Evolutionary conservation across 2,329 filamentous ascomycete genomes (phyloP).

Genomic region (Teratosphaeria gauchensis): DNA sequence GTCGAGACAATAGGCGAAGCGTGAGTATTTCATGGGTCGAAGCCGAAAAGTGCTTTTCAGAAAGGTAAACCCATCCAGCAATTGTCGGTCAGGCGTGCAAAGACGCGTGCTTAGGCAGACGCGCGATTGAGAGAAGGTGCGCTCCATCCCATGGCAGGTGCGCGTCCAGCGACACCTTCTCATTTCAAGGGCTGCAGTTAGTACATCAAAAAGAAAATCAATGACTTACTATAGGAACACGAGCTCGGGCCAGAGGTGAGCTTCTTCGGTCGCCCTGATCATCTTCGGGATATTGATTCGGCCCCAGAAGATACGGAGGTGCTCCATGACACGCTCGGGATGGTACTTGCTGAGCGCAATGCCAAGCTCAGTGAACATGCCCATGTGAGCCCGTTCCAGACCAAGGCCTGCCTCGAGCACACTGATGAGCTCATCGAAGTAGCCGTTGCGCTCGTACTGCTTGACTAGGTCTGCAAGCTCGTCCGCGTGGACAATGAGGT

Average conservation of each 20-base stretch:
- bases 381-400: conserved; percentile 51
- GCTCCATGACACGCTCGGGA: conserved; percentile 93
- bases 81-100: too few relatives aligned
- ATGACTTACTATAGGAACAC: conserved; percentile 68
- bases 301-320: conserved; percentile 96
- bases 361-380: conserved; percentile 85
- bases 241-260: conserved; percentile 92
- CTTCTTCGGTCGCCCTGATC: conserved; percentile 86
- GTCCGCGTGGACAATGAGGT: conserved; percentile 94
- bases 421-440: conserved; percentile 95
- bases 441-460: conserved; percentile 93
- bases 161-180: not conserved
- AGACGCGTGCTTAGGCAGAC: too few relatives aligned
- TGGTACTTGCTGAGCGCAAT: conserved; percentile 92
- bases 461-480: conserved; percentile 87
- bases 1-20: too few relatives aligned
- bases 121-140: too few relatives aligned
- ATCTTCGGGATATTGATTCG: conserved; percentile 96
- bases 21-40: too few relatives aligned
- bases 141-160: too few relatives aligned
- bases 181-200: not conserved
- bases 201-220: not conserved
- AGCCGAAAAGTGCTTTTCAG: too few relatives aligned
- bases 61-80: too few relatives aligned
- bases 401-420: conserved; percentile 91